Evolutionary conservation across 129 eudicot genomes (phyloP).

Genomic region (Scalesia atractyloides): DNA sequence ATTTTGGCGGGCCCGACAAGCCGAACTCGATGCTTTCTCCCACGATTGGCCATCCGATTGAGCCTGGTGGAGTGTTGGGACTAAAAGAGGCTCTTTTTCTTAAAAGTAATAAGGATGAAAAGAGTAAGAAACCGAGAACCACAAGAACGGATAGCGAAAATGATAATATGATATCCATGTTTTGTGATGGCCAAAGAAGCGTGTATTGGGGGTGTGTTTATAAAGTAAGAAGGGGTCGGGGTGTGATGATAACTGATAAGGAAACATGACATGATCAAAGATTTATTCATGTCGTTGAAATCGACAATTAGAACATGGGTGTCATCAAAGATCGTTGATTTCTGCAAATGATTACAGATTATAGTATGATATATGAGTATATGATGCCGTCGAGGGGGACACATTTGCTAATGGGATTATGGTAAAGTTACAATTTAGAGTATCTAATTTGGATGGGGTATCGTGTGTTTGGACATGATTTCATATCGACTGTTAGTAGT

Average conservation of each 20-base stretch:
- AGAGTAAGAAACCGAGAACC: conserved; percentile 6
- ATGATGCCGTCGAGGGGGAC: conserved; percentile 28
- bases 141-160: conserved; percentile 21
- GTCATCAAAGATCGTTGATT: conserved; percentile 7
- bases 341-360: neutral
- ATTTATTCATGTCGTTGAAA: neutral
- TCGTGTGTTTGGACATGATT: neutral
- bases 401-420: neutral
- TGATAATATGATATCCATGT: conserved; percentile 26
- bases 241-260: neutral
- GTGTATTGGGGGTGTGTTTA: neutral
- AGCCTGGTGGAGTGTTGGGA: conserved; percentile 30
- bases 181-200: neutral
- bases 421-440: neutral
- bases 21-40: conserved; percentile 35
- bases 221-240: neutral
- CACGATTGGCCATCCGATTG: conserved; percentile 39
- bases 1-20: conserved; percentile 29
- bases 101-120: conserved; percentile 12
- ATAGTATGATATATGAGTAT: conserved; percentile 16
- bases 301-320: conserved; percentile 2
- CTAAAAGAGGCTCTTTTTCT: neutral
- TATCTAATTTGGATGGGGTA: neutral
- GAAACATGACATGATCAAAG: neutral
- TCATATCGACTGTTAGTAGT: neutral